Percentiles rank a stretch among this genome's conserved stretches.
phyloP scores from a whole-genome alignment of 75 land plant species.

The Selaginella moellendorffii region DNA sequence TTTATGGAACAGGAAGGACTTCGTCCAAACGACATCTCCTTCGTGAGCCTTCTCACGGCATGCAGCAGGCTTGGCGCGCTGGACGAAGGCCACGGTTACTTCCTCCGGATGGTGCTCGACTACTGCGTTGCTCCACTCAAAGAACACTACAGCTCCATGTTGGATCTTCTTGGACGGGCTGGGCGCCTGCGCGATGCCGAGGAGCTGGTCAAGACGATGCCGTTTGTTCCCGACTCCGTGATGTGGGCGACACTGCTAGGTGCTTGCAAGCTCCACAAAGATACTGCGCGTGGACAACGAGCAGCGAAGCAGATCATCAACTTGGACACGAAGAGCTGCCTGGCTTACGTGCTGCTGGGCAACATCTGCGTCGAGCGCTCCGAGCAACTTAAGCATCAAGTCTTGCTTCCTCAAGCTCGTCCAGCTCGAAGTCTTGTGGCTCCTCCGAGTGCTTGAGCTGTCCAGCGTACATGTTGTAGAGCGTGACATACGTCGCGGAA shows the following conservation, averaged over 20 bases:
- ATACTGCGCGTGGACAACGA: neutral
- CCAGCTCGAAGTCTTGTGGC: neutral
- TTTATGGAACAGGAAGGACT: slow-evolving; percentile 3
- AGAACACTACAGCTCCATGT: slow-evolving; percentile 12
- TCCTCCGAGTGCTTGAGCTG: neutral
- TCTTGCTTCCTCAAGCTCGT: neutral
- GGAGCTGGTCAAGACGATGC: slow-evolving; percentile 6
- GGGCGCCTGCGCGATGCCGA: slow-evolving; percentile 6
- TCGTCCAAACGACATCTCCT: neutral
- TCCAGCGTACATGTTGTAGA: neutral
- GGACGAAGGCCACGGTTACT: neutral
- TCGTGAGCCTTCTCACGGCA: neutral
- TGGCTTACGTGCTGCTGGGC: neutral
- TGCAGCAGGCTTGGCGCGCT: neutral
- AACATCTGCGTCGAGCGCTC: neutral
- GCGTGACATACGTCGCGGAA: neutral
- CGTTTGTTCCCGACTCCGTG: slow-evolving; percentile 3
- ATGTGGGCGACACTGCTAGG: slow-evolving; percentile 8
- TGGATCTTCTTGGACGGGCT: slow-evolving; percentile 3
- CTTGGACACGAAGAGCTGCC: neutral
- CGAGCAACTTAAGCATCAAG: neutral
- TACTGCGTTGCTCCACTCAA: neutral
- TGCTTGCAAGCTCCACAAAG: neutral
- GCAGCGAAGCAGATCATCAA: neutral
- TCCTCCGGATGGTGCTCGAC: neutral